phyloP scores from a whole-genome alignment of 768 basidiomycete genomes.

The Artomyces pyxidatus region DNA sequence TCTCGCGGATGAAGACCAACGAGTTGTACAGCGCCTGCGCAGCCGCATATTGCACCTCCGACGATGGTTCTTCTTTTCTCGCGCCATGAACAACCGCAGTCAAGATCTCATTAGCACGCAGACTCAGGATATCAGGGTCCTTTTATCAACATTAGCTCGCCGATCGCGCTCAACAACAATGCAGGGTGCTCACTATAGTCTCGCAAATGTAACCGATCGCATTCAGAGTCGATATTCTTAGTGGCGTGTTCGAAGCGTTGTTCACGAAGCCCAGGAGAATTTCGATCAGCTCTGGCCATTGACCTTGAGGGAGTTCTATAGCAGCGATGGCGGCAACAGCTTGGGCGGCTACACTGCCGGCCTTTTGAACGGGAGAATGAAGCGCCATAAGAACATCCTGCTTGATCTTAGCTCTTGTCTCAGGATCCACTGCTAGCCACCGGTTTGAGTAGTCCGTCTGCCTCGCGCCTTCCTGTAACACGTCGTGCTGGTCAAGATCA shows the following conservation, averaged over 20 bases:
- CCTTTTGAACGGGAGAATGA: constrained; percentile 59
- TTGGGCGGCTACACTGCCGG: constrained; percentile 84
- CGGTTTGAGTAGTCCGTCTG: constrained; percentile 69
- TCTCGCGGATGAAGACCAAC: constrained; percentile 93
- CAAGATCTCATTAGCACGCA: constrained; percentile 93
- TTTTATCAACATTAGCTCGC: constrained; percentile 27
- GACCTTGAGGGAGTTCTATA: constrained; percentile 80
- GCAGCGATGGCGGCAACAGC: constrained; percentile 92
- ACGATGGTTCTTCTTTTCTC: constrained; percentile 86
- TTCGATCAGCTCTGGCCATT: constrained; percentile 90
- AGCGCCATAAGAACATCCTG: constrained; percentile 79
- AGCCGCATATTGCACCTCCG: constrained; percentile 89
- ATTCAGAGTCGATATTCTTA: constrained; percentile 84
- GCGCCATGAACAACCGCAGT: constrained; percentile 98
- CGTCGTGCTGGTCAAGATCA: constrained; percentile 8
- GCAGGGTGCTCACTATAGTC: constrained; percentile 63
- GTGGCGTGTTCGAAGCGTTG: constrained; percentile 56
- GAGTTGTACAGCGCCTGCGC: constrained; percentile 92
- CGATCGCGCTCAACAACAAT: constrained; percentile 1
- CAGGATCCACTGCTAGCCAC: constrained; percentile 72
- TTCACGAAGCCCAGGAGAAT: constrained; percentile 83
- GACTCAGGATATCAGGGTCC: constrained; percentile 88
- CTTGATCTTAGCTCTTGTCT: constrained; percentile 76
- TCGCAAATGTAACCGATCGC: constrained; percentile 98
- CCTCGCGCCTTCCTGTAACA: constrained; percentile 58